Evolutionary conservation across 257 asterid genomes (phyloP).

Genomic region (Agastache rugosa): DNA sequence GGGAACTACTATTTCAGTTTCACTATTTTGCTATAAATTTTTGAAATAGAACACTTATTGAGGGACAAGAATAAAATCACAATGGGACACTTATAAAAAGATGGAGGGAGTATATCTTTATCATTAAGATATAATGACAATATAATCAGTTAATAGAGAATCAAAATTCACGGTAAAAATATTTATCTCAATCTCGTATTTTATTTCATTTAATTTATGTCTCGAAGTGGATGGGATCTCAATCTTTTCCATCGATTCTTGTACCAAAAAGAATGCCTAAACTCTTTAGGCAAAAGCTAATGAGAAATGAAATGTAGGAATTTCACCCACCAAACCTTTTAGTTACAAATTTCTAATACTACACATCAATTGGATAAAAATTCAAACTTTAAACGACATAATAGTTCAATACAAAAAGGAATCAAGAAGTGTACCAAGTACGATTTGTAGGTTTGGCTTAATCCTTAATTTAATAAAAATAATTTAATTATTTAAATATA

Average conservation of each 20-base stretch:
- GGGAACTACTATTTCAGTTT: too few relatives aligned
- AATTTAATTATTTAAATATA: background rate
- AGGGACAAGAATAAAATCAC: too few relatives aligned
- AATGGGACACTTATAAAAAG: too few relatives aligned
- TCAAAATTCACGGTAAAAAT: background rate
- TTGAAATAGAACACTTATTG: too few relatives aligned
- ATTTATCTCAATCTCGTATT: background rate
- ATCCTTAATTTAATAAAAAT: constrained; percentile 21
- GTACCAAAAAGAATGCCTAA: constrained; percentile 27
- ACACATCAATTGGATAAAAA: constrained; percentile 33
- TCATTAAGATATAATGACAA: too few relatives aligned
- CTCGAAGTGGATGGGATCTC: constrained; percentile 9
- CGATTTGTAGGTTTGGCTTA: constrained; percentile 25
- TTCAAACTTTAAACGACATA: background rate
- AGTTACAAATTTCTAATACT: background rate
- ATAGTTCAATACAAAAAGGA: constrained; percentile 8
- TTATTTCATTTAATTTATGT: background rate
- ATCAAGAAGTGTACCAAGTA: constrained; percentile 37
- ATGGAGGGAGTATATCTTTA: too few relatives aligned
- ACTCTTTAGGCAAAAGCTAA: constrained; percentile 28
- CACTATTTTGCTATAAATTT: too few relatives aligned
- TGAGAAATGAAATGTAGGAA: constrained; percentile 32
- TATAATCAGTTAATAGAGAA: constrained; percentile 19
- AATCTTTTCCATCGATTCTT: constrained; percentile 35
- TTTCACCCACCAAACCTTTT: constrained; percentile 37